Conservation (phyloP, 2,329 filamentous ascomycete species). For the Dryadomyces sulphureus region DNA sequence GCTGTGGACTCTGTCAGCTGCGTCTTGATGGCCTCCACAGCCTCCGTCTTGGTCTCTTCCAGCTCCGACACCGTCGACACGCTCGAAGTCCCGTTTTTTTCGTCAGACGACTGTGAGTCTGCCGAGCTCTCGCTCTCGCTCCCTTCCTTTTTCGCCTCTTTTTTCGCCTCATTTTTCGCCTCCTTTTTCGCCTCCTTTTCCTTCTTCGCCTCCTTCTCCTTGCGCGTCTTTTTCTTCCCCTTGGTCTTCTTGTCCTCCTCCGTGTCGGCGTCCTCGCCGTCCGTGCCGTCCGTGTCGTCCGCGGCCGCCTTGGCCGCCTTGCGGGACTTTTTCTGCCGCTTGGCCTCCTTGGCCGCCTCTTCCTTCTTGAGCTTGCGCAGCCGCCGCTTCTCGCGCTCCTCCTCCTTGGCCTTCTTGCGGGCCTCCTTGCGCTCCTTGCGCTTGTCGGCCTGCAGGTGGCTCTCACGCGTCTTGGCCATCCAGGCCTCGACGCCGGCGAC, state of each 20-base stretch:
- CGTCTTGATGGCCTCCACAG: not conserved
- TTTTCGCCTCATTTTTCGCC: too few relatives aligned
- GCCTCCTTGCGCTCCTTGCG: slow-evolving; percentile 24
- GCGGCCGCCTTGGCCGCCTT: not conserved
- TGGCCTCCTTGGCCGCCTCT: slow-evolving; percentile 8
- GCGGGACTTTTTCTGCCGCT: slow-evolving; percentile 7
- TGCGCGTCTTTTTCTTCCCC: not conserved
- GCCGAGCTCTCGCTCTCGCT: too few relatives aligned
- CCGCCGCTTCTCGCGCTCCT: too few relatives aligned
- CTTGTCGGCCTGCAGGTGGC: slow-evolving; percentile 28
- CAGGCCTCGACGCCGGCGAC: slow-evolving; percentile 32
- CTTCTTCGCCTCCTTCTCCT: not conserved
- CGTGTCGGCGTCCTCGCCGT: not conserved
- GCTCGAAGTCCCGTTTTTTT: not conserved
- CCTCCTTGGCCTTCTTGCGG: slow-evolving; percentile 19
- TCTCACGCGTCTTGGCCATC: slow-evolving; percentile 32
- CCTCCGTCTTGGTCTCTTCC: not conserved
- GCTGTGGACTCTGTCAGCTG: too few relatives aligned
- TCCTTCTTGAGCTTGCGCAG: slow-evolving; percentile 14
- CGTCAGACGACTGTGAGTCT: not conserved
- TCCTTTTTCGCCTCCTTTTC: not conserved
- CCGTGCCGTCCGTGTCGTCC: not conserved
- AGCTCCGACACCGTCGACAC: not conserved
- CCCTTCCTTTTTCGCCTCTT: not conserved
- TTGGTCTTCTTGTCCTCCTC: not conserved